phyloP scores from a whole-genome alignment of 352 stramenopile genomes.

The Phytophthora chlamydospora region DNA sequence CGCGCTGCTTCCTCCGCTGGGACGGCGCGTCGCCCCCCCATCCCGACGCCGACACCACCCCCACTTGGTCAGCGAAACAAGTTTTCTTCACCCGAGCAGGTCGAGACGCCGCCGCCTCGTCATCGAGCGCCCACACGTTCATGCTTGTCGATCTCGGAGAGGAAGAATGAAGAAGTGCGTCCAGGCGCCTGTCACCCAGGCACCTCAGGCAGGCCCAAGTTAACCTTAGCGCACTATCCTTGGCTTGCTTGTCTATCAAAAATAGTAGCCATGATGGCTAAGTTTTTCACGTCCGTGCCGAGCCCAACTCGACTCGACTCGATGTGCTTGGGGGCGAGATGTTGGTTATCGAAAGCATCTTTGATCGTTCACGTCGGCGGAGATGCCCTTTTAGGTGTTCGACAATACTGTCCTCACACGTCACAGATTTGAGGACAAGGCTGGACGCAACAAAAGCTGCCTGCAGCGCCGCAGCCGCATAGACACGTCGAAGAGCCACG shows the following conservation, averaged over 20 bases:
- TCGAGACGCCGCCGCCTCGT: constrained; percentile 17
- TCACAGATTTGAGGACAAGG: constrained; percentile 22
- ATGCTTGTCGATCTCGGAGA: constrained; percentile 18
- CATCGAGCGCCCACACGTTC: constrained; percentile 31
- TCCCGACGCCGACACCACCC: constrained; percentile 13
- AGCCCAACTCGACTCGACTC: no score
- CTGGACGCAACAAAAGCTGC: constrained; percentile 16
- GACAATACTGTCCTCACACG: constrained; percentile 9
- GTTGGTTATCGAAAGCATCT: constrained; percentile 10
- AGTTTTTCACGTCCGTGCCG: neutral
- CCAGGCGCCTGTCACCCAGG: neutral
- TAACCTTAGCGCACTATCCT: constrained; percentile 28
- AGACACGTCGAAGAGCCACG: constrained; percentile 12
- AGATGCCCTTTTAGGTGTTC: constrained; percentile 11
- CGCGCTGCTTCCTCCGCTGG: constrained; percentile 25
- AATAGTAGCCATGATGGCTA: constrained; percentile 12
- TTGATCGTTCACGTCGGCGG: neutral
- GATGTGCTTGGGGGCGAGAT: no score
- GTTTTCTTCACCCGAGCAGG: constrained; percentile 20
- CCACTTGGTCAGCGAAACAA: constrained; percentile 16
- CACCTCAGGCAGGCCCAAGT: constrained; percentile 2
- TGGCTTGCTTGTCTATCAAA: constrained; percentile 21
- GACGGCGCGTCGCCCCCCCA: constrained; percentile 14
- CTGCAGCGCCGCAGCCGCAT: constrained; percentile 7
- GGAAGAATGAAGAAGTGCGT: constrained; percentile 21